These are phyloP conservation scores for Viridothelium virens DNA, from an alignment of 495 filamentous ascomycete genomes.

Conservation along the genomic window DNA sequence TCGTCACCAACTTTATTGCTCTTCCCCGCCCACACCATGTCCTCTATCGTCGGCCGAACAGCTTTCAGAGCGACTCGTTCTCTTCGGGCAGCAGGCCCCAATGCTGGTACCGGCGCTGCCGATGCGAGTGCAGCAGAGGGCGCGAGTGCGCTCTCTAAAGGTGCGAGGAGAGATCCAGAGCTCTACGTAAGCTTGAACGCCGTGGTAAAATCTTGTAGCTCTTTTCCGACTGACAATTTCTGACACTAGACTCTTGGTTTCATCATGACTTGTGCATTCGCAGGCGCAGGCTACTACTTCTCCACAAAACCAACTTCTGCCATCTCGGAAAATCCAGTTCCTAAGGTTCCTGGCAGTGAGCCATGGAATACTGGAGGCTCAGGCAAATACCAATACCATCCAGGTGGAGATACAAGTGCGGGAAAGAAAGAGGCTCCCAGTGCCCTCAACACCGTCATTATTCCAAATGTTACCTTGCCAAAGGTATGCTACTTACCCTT, in stretches of 20 bases:
- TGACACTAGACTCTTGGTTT: slow-evolving; percentile 70
- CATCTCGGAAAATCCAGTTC: slow-evolving; percentile 70
- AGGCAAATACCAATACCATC: slow-evolving; percentile 87
- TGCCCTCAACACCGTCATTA: slow-evolving; percentile 85
- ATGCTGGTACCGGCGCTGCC: slow-evolving; percentile 18
- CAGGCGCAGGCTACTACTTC: slow-evolving; percentile 81
- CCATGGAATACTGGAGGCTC: slow-evolving; percentile 71
- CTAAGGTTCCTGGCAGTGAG: slow-evolving; percentile 66
- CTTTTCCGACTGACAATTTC: slow-evolving; percentile 19
- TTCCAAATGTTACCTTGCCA: slow-evolving; percentile 86
- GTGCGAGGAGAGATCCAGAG: slow-evolving; percentile 69
- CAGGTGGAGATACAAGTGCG: slow-evolving; percentile 69
- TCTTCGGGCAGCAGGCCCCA: slow-evolving; percentile 21
- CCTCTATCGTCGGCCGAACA: slow-evolving; percentile 31
- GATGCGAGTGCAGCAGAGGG: slow-evolving; percentile 34
- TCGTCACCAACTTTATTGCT: not conserved
- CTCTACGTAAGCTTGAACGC: slow-evolving; percentile 55
- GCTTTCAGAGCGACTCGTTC: slow-evolving; percentile 29
- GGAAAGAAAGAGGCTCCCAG: slow-evolving; percentile 82
- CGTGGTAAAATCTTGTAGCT: not conserved
- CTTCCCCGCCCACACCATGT: slow-evolving; percentile 28
- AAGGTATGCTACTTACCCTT: slow-evolving; percentile 51
- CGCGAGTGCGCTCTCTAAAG: slow-evolving; percentile 48
- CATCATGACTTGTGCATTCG: slow-evolving; percentile 84
- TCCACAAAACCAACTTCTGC: slow-evolving; percentile 77